Base-by-base conservation (phyloP, 2,329 filamentous ascomycete genomes). In the Fusarium multiceps region DNA sequence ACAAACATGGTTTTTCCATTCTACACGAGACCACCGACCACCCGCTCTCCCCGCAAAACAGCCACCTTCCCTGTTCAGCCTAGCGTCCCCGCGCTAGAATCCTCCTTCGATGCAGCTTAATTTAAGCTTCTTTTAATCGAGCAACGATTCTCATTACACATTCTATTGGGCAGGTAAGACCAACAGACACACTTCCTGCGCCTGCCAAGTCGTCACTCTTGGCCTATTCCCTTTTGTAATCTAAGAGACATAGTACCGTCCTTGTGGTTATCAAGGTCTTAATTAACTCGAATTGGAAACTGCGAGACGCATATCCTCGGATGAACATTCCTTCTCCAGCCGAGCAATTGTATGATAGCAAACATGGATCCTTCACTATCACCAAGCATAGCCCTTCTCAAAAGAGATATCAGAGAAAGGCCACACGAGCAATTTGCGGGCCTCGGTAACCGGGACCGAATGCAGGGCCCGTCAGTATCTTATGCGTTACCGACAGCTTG, bases 21-120 rank as follows among this genome's bases (percentile, higher is more conserved):
- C 25, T 42, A 53, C 61, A 54, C 61, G 42, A 49, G 42, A 55
- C 54, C 47, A 54, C 21, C 34, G 34, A 37, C 34, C 34, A 37
- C 34, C 34, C 34, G 34, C 47, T 65, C 10, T 43, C n/a, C 37
- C 51, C 48, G 30, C 43, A 57, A 58, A 55, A 16, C 57, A 59
- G 25, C 25, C 63, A 74, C 72, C 72, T 74, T 74, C 72, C 71
- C 72, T 53, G 60, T 74, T 41, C 46, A 51, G 56, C 69, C 47
- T 69, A 66, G 59, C 20, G 25, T 21, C 37, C 48, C 30, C 48
- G 30, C 63, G 60, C 59, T 63, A 66, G 53, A 66, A 69, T n/a
- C 40, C 53, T 66, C 53, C 55, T 57, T 54, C 30, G 23, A 27
- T 21, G 41, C 51, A 69, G 55, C 65, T 71, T 71, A 72, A 72